Evolutionary conservation across 164 flowering plant species (phyloP), one percentile per base, ranked within the genome.

Genomic region (Magnolia kwangsiensis): DNA sequence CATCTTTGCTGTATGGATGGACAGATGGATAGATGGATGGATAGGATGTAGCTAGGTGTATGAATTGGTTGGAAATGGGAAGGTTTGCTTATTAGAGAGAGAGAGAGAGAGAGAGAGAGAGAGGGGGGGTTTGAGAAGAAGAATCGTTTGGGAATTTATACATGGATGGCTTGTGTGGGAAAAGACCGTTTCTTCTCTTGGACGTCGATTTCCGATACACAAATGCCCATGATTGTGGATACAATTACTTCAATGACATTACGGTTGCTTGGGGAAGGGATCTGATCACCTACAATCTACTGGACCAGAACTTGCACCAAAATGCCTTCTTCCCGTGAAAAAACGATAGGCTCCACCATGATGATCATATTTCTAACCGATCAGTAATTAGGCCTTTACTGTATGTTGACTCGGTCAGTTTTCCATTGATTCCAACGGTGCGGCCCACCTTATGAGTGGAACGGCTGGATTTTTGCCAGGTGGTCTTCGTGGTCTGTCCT

Each of bases 121-220:
- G 74, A 67, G 11, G 71, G 69, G 66, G 67, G 63, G 63, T 67
- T 63, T 23, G 59, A 5, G 78, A 58, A 50, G 50, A 51, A 24
- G 78, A 37, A 55, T 70, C 29, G 74, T 78, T 59, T 75, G 21
- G 71, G 75, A 51, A 51, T 73, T 69, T 67, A 75, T 72, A 63
- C 24, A 72, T 49, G 73, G 76, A 55, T 80, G 66, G 74, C 76
- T 72, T 82, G 31, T 74, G 63, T 29, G 65, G 67, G 59, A 58
- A 71, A 69, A 72, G 86, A 87, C 88, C 82, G 75, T 73, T 84
- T 87, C 87, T 82, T 80, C 75, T 69, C 71, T 8, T 49, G 19
- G 72, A 37, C 51, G 50, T 66, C 63, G 50, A 72, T 68, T n/a
- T 63, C 6, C 7, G 63, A 51, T 3, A 23, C 55, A 3, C 7